Percentiles rank a stretch among this genome's conserved stretches.
phyloP scores from a whole-genome alignment of 257 asterid species.

The Schizonepeta tenuifolia region DNA sequence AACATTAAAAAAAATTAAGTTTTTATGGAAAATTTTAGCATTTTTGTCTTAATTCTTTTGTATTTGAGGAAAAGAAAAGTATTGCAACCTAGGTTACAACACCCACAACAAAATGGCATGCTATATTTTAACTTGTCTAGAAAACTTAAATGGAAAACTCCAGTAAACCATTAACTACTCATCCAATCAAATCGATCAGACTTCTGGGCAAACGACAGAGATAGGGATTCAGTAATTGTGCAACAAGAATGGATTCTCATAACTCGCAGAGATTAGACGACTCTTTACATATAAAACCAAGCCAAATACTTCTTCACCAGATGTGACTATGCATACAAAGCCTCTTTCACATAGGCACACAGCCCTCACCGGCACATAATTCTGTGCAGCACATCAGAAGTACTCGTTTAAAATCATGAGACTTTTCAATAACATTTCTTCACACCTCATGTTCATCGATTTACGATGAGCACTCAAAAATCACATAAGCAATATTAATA shows the following conservation, averaged over 20 bases:
- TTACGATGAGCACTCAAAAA: not conserved
- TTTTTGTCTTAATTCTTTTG: not conserved
- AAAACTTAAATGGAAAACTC: not conserved
- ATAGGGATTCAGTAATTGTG: not conserved
- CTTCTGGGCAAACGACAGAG: not conserved
- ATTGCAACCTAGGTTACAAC: not conserved
- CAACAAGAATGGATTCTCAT: not conserved
- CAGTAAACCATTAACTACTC: not conserved
- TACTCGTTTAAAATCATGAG: constrained; percentile 4
- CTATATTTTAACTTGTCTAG: constrained; percentile 2
- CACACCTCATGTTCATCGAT: constrained; percentile 5
- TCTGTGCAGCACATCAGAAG: constrained; percentile 1
- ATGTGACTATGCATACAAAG: constrained; percentile 11
- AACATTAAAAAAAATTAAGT: not conserved
- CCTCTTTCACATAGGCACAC: constrained; percentile 22
- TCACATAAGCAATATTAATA: not conserved
- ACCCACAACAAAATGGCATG: constrained; percentile 7
- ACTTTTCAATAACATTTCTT: constrained; percentile 6
- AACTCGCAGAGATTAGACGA: not conserved
- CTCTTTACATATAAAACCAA: not conserved
- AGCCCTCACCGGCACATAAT: constrained; percentile 20
- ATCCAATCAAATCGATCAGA: not conserved
- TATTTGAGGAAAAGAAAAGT: not conserved
- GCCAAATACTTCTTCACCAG: constrained; percentile 20
- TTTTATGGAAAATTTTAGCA: not conserved